A percentile compares a stretch with the other conserved stretches of the same genome.
Evolutionary conservation across 495 filamentous ascomycete genomes (phyloP).

Genomic region (Penicillium soppii): DNA sequence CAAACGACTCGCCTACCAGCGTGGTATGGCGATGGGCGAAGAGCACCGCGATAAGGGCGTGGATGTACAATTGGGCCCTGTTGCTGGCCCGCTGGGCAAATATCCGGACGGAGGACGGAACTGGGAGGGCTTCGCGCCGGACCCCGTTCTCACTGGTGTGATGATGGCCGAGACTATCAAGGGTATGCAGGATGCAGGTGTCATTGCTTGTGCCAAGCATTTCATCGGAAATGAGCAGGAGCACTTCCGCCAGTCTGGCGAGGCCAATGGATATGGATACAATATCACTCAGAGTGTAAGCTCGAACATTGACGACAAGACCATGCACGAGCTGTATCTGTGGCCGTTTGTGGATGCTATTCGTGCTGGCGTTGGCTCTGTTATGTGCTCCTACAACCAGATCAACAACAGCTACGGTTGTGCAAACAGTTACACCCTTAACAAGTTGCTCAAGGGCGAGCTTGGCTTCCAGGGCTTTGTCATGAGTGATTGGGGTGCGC

Average conservation of each 20-base stretch:
- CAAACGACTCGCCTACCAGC: slow-evolving; percentile 65
- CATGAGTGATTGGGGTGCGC: slow-evolving; percentile 87
- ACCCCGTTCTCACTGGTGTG: slow-evolving; percentile 74
- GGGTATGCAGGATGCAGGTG: slow-evolving; percentile 79
- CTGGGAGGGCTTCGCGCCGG: slow-evolving; percentile 73
- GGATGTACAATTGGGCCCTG: slow-evolving; percentile 84
- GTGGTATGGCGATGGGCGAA: slow-evolving; percentile 75
- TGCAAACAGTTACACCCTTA: slow-evolving; percentile 70
- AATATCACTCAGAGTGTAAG: slow-evolving; percentile 65
- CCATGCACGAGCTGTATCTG: slow-evolving; percentile 92
- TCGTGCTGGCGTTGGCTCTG: slow-evolving; percentile 71
- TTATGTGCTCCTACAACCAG: slow-evolving; percentile 97
- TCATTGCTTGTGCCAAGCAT: slow-evolving; percentile 82
- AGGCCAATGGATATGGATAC: slow-evolving; percentile 61
- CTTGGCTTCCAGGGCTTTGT: slow-evolving; percentile 93
- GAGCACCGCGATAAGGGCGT: slow-evolving; percentile 83
- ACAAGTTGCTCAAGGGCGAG: slow-evolving; percentile 85
- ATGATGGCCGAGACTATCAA: slow-evolving; percentile 72
- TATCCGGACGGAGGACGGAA: slow-evolving; percentile 79
- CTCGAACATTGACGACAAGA: slow-evolving; percentile 88
- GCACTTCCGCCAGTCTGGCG: slow-evolving; percentile 76
- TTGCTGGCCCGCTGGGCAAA: slow-evolving; percentile 81
- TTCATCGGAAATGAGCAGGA: slow-evolving; percentile 74
- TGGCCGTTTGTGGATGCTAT: slow-evolving; percentile 83
- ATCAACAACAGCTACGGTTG: slow-evolving; percentile 71